Evolutionary conservation across 2,329 filamentous ascomycete genomes (phyloP).

Genomic region (Teratosphaeria viscida): DNA sequence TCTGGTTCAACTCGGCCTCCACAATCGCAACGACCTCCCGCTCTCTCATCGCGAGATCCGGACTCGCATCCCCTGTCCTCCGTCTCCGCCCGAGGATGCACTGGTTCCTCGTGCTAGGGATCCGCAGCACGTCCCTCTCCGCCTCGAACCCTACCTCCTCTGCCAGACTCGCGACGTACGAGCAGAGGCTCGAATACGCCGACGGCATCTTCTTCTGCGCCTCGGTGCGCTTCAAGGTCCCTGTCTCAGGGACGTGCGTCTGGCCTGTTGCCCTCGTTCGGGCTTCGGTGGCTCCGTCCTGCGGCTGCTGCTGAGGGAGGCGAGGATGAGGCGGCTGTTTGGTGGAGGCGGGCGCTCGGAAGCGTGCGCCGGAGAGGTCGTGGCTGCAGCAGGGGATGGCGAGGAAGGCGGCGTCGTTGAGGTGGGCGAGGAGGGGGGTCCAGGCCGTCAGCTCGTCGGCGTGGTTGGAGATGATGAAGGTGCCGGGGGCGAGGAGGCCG

Average conservation of each 20-base stretch:
- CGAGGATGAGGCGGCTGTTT: conserved; percentile 4
- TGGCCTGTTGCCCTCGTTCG: neutral
- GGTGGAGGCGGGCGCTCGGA: conserved; percentile 46
- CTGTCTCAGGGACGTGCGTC: conserved; percentile 24
- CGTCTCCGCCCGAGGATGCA: conserved; percentile 58
- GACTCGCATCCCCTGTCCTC: neutral
- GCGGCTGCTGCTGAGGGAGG: conserved; percentile 13
- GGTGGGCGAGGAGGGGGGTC: conserved; percentile 77
- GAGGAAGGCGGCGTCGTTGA: conserved; percentile 71
- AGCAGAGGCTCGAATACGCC: conserved; percentile 72
- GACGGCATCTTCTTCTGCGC: conserved; percentile 42
- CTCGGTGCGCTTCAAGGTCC: conserved; percentile 22
- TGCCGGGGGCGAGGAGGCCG: conserved; percentile 60
- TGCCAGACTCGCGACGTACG: conserved; percentile 63
- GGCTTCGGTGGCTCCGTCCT: neutral
- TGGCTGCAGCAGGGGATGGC: conserved; percentile 95
- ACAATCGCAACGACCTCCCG: conserved; percentile 45
- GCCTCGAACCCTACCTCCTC: conserved; percentile 62
- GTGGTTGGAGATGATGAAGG: conserved; percentile 95
- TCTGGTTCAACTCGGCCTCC: conserved; percentile 41
- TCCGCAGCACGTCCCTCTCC: conserved; percentile 77
- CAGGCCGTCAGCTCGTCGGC: conserved; percentile 92
- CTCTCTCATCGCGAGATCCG: neutral
- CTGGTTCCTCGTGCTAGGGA: conserved; percentile 83
- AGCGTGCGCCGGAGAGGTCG: conserved; percentile 62